Evolutionary conservation across 1,284 basidiomycete species (phyloP), one percentile per base, ranked within the genome.

Genomic region (Sporisorium sorghi): DNA sequence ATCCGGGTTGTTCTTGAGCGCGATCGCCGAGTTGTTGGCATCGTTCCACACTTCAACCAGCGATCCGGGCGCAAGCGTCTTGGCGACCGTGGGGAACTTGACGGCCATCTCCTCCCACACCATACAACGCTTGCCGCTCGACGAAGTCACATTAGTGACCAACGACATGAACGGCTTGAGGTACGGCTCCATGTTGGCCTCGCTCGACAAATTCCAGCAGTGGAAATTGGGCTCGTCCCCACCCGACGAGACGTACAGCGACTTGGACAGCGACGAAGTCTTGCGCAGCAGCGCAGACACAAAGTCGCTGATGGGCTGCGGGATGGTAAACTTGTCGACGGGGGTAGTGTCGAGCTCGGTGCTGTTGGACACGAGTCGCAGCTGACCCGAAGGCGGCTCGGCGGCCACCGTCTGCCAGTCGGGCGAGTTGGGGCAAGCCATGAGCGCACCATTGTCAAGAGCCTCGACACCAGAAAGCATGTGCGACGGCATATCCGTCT

Each of bases 361-460:
- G 32, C 33, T 47, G 33, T 64, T 70, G 8, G 57, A 60, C 0
- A 70, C 60, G 3, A 70, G 47, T 10, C 67, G 24, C 15, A 94
- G 87, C 85, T 93, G 92, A 37, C 93, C 93, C 0, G 92, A 88
- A 1, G 93, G 93, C 4, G 92, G 92, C 81, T 93, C 90, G 15
- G 71, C 72, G 6, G 61, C 62, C 17, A 68, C 62, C 10, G 21
- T 85, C 3, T 86, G 71, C 91, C 91, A 93, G 0, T 91, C 90
- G 3, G 86, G 84, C 1, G 87, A 86, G 65, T 89, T 86, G 12
- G 87, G 86, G 83, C 93, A 94, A 1, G 92, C 91, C 47, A 94
- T 85, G 76, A 90, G 87, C 12, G 43, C 19, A 42, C 93, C 90
- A 0, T 91, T 91, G 80, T 90, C 88, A 0, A 91, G 85, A 40